phyloP scores from a whole-genome alignment of 768 basidiomycete species.

The Vararia minispora region DNA sequence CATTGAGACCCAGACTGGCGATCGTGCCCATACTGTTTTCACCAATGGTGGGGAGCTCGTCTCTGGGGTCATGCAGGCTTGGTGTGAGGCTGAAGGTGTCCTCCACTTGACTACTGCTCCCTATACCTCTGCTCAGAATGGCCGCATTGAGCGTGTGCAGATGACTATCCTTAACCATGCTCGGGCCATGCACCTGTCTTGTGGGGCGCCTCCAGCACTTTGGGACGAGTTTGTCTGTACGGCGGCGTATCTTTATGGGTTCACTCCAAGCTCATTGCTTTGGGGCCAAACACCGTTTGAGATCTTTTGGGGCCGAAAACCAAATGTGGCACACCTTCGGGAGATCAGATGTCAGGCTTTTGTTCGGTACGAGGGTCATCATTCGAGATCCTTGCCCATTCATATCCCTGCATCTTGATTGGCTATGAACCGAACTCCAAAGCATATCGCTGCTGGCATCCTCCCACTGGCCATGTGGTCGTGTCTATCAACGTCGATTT shows the following conservation, averaged over 20 bases:
- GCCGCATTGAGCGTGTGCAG: background rate
- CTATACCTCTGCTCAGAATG: background rate
- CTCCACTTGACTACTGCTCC: background rate
- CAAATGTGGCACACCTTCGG: background rate
- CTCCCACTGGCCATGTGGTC: background rate
- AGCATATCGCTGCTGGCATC: background rate
- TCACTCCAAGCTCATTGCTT: constrained; percentile 11
- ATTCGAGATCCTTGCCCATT: background rate
- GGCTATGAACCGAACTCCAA: background rate
- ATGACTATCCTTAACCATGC: background rate
- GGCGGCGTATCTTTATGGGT: background rate
- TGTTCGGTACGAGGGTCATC: background rate
- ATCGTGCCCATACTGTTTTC: background rate
- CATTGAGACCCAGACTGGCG: background rate
- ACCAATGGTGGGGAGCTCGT: background rate
- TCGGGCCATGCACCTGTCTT: background rate
- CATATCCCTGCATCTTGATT: background rate
- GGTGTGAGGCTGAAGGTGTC: background rate
- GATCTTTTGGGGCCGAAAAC: background rate
- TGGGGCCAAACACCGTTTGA: background rate
- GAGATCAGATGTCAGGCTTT: constrained; percentile 1
- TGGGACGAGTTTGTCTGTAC: constrained; percentile 1
- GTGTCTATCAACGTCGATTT: background rate
- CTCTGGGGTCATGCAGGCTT: background rate
- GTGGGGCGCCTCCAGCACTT: background rate